Percentiles rank a stretch among this genome's conserved stretches.
These are phyloP conservation scores for Suillus fuscotomentosus DNA, from an alignment of 768 basidiomycete genomes.

Conservation along the genomic window DNA sequence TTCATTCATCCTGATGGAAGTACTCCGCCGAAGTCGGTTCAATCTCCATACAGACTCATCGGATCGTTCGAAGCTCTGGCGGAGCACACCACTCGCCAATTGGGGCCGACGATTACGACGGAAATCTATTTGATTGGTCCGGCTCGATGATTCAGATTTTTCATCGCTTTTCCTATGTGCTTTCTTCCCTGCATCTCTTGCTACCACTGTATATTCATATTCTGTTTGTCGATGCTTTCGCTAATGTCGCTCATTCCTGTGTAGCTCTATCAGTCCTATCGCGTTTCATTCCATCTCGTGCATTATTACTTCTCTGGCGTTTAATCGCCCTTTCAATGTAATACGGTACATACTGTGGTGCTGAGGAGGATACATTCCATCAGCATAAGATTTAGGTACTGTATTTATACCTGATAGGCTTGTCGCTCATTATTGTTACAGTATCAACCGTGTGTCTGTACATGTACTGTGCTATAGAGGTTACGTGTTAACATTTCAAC, in stretches of 20 bases:
- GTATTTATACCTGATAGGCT: not conserved
- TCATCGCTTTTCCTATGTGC: not conserved
- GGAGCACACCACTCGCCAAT: slow-evolving; percentile 24
- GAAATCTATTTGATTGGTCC: slow-evolving; percentile 17
- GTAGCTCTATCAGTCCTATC: slow-evolving; percentile 6
- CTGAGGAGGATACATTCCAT: not conserved
- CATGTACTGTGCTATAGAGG: not conserved
- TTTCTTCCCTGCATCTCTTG: slow-evolving; percentile 4
- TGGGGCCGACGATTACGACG: slow-evolving; percentile 32
- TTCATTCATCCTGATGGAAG: slow-evolving; percentile 65
- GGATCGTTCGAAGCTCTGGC: slow-evolving; percentile 49
- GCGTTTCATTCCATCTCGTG: slow-evolving; percentile 1
- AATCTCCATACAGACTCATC: slow-evolving; percentile 46
- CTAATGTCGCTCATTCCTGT: slow-evolving; percentile 4
- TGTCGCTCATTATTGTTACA: not conserved
- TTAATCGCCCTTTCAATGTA: not conserved
- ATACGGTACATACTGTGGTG: not conserved
- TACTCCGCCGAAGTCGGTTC: slow-evolving; percentile 59
- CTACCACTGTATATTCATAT: not conserved
- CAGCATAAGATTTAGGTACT: not conserved
- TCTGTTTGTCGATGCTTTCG: not conserved
- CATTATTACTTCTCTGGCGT: not conserved
- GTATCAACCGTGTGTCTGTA: too few species aligned
- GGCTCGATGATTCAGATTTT: not conserved
- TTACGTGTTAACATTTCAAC: not conserved